phyloP scores from a whole-genome alignment of 176 grass and related monocot genomes.

The Avena sativa region DNA sequence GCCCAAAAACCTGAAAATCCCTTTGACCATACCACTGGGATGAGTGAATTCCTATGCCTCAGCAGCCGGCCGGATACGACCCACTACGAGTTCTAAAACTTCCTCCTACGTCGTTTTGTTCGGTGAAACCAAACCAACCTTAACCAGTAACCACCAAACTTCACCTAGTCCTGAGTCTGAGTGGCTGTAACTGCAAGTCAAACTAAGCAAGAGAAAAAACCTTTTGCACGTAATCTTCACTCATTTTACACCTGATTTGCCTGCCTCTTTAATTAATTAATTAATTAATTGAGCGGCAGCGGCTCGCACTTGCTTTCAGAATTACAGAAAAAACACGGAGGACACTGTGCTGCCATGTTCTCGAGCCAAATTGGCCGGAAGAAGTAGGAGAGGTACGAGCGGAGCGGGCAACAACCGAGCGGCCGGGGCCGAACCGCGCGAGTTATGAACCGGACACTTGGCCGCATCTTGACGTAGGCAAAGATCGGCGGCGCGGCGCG shows the following conservation, averaged over 20 bases:
- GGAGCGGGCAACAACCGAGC: not conserved
- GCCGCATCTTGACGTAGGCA: not conserved
- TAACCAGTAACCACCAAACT: constrained; percentile 19
- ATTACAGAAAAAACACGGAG: not conserved
- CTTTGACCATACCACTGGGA: not conserved
- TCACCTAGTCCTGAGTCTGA: not conserved
- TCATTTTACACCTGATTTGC: not conserved
- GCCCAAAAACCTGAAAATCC: not conserved
- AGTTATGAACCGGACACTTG: not conserved
- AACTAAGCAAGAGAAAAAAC: not conserved
- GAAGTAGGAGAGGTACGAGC: not conserved
- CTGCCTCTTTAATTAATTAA: not conserved
- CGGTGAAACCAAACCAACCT: not conserved
- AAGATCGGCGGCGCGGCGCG: not conserved
- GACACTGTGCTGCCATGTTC: not conserved
- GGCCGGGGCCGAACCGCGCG: not conserved
- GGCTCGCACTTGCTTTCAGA: not conserved
- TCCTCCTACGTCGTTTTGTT: not conserved
- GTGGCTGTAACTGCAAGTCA: not conserved
- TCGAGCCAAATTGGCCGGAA: not conserved
- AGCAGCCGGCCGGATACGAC: not conserved
- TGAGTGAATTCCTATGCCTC: not conserved
- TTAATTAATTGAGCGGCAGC: not conserved
- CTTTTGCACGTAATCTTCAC: constrained; percentile 1
- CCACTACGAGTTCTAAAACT: not conserved